These are phyloP conservation scores for Pyrenophora seminiperda DNA, from an alignment of 2,329 filamentous ascomycete species.

Conservation along the genomic window DNA sequence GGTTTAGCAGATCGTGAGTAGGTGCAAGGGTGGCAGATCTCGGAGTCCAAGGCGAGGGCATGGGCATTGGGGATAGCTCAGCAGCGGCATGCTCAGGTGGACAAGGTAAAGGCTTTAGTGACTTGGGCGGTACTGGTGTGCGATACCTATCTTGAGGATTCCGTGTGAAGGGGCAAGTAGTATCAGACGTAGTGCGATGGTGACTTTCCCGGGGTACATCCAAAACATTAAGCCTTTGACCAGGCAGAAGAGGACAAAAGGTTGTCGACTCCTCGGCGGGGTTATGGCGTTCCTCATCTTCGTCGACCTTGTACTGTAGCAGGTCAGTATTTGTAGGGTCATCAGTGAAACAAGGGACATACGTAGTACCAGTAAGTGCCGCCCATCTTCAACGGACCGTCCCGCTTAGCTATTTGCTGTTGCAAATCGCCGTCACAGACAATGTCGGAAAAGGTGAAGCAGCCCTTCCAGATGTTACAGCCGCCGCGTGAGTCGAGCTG, in stretches of 20 bases:
- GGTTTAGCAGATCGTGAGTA: constrained; percentile 27
- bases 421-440: constrained; percentile 74
- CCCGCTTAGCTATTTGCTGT: constrained; percentile 61
- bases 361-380: constrained; percentile 96
- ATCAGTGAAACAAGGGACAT: constrained; percentile 48
- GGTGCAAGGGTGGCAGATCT: constrained; percentile 40
- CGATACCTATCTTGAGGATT: constrained; percentile 77
- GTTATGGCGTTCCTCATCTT: constrained; percentile 79
- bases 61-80: constrained; percentile 26
- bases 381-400: constrained; percentile 87
- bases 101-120: constrained; percentile 42
- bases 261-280: constrained; percentile 74
- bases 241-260: constrained; percentile 82
- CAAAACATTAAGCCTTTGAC: constrained; percentile 84
- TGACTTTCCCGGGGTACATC: constrained; percentile 73
- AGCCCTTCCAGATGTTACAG: constrained; percentile 80
- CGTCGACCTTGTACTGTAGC: constrained; percentile 79
- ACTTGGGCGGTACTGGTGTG: constrained; percentile 62
- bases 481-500: constrained; percentile 77
- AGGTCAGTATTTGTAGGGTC: constrained; percentile 17
- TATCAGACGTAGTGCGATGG: constrained; percentile 68
- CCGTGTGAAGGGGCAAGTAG: constrained; percentile 73
- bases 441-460: constrained; percentile 84
- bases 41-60: constrained; percentile 29
- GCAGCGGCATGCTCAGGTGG: constrained; percentile 22